Base-by-base conservation (phyloP, 116 monocot genomes). In the Zostera marina region DNA sequence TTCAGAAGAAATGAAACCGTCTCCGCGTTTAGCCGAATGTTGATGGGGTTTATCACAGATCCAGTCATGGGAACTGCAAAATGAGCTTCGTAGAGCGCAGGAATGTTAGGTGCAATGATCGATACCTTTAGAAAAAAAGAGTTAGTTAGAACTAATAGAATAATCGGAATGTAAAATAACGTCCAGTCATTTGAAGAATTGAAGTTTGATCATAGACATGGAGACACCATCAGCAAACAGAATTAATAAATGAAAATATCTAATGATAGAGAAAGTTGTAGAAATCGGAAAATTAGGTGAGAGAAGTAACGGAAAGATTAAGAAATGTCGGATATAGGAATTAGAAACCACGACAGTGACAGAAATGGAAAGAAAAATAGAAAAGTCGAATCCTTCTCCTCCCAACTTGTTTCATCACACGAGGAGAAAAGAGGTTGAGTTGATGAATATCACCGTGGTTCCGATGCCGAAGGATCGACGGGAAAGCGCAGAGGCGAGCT, bases 51-150 rank as follows among this genome's bases (percentile, higher is more conserved):
- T 44, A 85, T 54, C 22, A 84, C 88, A 15, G 94, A 83, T 56
- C 94, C 88, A 53, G 88, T 70, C 94, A 94, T 88, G 19, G 94
- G 94, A 49, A 94, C 76, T 54, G 80, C 94, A 64, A 94, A 94
- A 77, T 94, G 94, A 40, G 85, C 88, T 76, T 89, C 89, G 54
- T 83, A 98, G 14, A 83, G 41, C 32, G 89, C 90, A 32, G 96
- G 96, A 52, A 89, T 63, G 47, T 98, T 98, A 63, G 96, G 96
- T 22, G 96, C 96, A 58, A 98, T 82, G 26, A 85, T 77, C 32
- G 89, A 82, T 22, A 98, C 96, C 96, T 98, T n/a, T 7, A 56
- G 7, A 15, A 15, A 11, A 2, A 8, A 39, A 12, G 17, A 16
- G 15, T 48, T 48, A 7, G 15, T 7, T n/a, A 47, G 5, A 12